Base-by-base conservation (phyloP, 2,329 filamentous ascomycete genomes). In the Uncinocarpus reesii region DNA sequence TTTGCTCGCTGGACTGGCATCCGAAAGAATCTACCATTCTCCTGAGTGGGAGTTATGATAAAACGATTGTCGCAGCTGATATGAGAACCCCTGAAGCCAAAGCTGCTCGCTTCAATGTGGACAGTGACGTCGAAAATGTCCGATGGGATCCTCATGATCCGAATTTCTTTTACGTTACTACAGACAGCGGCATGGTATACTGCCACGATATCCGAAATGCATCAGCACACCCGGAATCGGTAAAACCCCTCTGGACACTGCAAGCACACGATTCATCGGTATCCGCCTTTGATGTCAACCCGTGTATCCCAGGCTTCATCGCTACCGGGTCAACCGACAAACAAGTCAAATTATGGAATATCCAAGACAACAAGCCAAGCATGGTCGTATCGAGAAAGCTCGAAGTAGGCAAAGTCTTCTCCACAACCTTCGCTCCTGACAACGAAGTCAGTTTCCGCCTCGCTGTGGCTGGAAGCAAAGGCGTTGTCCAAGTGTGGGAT, bases 311-410 rank as follows among this genome's bases (percentile, higher is more conserved):
- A 1, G 92, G 92, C 36, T 95, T 86, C 75, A 78, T 98, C 68
- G 92, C 80, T 11, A 96, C 92, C 0, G 92, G 89, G 2, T 95
- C 88, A 1, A 89, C 86, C 11, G 92, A 98, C 73, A 90, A 87
- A 72, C 86, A 84, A 4, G 88, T 96, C 58, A 98, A 98, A 75
- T 75, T 98, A 49, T 98, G 92, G 92, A 95, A 95, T 68, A 80
- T 95, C 49, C 78, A 83, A 57, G 67, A 83, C 10, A 78, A 78
- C 34, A 88, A 87, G 1, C 92, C 92, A 1, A 85, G 81, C 52
- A 85, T 98, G 79, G 87, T 98, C 1, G 86, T 93, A 4, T 85
- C 86, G 21, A 81, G 92, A 56, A 90, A 96, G 65, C 72, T 96
- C 38, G 92, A 93, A 47, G 86, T 98, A 15, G 92, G 92, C 52